These are phyloP conservation scores for Cucurbita moschata DNA, from an alignment of 306 rosid species.

Conservation along the genomic window DNA sequence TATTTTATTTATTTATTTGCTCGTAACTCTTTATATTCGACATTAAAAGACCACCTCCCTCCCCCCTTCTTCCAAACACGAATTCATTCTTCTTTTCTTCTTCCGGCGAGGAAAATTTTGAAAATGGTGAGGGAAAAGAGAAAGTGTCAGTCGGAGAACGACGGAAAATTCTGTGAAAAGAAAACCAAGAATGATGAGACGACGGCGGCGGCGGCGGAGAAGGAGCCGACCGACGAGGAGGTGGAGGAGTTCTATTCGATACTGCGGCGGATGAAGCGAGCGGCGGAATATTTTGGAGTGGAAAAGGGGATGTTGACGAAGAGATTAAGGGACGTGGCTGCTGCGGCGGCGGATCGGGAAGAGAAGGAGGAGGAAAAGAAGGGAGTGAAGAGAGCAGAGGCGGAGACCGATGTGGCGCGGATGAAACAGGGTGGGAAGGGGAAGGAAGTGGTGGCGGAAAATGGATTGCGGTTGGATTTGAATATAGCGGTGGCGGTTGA, in stretches of 20 bases:
- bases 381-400: neutral
- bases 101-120: neutral
- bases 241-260: conserved; percentile 68
- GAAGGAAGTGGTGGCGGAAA: neutral
- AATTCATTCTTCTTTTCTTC: neutral
- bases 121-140: conserved; percentile 3
- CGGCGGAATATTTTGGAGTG: conserved; percentile 40
- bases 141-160: conserved; percentile 8
- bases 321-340: neutral
- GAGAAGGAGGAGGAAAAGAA: neutral
- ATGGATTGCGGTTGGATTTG: neutral
- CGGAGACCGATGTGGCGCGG: neutral
- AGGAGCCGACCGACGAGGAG: conserved; percentile 47
- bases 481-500: neutral
- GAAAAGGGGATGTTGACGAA: neutral
- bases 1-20: too few relatives aligned
- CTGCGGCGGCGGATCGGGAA: neutral
- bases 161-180: neutral
- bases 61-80: neutral
- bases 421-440: neutral
- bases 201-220: neutral
- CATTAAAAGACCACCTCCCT: neutral
- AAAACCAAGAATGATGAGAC: neutral
- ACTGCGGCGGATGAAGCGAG: conserved; percentile 54
- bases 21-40: neutral